Evolutionary conservation across 495 filamentous ascomycete species (phyloP).

Genomic region (Massariosphaeria phaeospora): DNA sequence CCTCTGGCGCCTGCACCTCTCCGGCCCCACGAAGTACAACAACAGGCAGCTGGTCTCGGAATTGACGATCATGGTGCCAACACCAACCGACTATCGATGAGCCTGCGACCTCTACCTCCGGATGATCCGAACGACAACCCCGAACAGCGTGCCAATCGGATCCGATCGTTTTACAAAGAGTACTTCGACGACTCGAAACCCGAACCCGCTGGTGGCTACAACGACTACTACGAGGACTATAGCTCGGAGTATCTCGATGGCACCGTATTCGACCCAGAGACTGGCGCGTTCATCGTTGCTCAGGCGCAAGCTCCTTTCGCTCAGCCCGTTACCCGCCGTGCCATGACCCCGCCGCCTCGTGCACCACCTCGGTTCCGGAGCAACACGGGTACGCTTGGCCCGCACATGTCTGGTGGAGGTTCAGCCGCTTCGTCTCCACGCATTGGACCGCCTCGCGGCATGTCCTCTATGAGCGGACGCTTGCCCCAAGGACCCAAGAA

Average conservation of each 20-base stretch:
- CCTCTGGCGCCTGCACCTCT: constrained; percentile 14
- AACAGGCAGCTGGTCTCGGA: constrained; percentile 43
- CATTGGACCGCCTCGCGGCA: constrained; percentile 37
- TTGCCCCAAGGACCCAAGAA: constrained; percentile 53
- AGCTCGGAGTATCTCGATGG: constrained; percentile 61
- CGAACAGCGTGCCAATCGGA: constrained; percentile 90
- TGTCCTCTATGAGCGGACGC: constrained; percentile 38
- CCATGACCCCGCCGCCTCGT: constrained; percentile 93
- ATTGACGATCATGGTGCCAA: constrained; percentile 54
- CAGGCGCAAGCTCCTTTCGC: constrained; percentile 58
- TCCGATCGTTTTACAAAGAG: constrained; percentile 98
- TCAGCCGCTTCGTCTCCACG: constrained; percentile 33
- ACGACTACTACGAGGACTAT: constrained; percentile 65
- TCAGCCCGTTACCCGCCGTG: constrained; percentile 77
- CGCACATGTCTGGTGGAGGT: constrained; percentile 34
- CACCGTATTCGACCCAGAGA: constrained; percentile 66
- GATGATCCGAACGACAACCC: constrained; percentile 81
- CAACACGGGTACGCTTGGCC: constrained; percentile 44
- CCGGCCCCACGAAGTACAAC: constrained; percentile 31
- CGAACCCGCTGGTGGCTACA: constrained; percentile 40
- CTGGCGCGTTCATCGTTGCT: constrained; percentile 68
- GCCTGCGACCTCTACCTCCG: constrained; percentile 86
- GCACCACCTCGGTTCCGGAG: constrained; percentile 68
- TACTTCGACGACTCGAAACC: constrained; percentile 88
- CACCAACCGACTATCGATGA: constrained; percentile 73